Evolutionary conservation across 2,329 filamentous ascomycete genomes (phyloP).

Genomic region (Penicillium sp.): DNA sequence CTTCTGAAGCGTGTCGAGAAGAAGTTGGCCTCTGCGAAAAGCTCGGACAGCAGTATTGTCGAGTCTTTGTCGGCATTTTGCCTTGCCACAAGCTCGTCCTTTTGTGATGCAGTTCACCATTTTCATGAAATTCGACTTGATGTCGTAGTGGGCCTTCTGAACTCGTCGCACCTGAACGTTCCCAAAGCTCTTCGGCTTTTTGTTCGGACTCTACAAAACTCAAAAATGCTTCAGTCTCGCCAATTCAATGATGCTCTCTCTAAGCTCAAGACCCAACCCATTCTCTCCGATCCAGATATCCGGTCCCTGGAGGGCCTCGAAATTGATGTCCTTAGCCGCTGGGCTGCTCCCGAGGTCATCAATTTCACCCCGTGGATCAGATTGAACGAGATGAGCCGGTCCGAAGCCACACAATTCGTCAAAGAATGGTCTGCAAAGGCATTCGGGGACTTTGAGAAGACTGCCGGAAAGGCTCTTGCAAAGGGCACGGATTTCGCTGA

Average conservation of each 20-base stretch:
- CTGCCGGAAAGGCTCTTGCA: constrained; percentile 55
- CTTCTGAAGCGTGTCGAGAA: constrained; percentile 61
- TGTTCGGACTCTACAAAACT: constrained; percentile 68
- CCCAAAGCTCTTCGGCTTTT: constrained; percentile 65
- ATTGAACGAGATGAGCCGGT: constrained; percentile 65
- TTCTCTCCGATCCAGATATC: constrained; percentile 67
- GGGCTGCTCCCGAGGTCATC: constrained; percentile 75
- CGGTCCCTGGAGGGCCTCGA: constrained; percentile 62
- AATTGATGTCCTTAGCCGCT: constrained; percentile 69
- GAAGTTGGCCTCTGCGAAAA: constrained; percentile 42
- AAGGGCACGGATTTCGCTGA: constrained; percentile 60
- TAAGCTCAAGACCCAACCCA: constrained; percentile 60
- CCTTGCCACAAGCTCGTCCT: constrained; percentile 70
- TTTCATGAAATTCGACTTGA: constrained; percentile 69
- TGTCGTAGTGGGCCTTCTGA: constrained; percentile 60
- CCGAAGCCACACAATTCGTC: constrained; percentile 56
- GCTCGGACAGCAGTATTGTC: constrained; percentile 49
- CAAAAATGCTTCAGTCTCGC: constrained; percentile 67
- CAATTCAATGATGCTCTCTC: constrained; percentile 64
- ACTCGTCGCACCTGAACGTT: constrained; percentile 48
- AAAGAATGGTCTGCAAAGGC: constrained; percentile 59
- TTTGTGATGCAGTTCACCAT: constrained; percentile 69
- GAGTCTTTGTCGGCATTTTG: constrained; percentile 77
- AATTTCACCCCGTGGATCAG: constrained; percentile 84
- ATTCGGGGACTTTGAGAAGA: constrained; percentile 55